phyloP scores from a whole-genome alignment of 1,284 basidiomycete genomes.

The Ganoderma lucidum region DNA sequence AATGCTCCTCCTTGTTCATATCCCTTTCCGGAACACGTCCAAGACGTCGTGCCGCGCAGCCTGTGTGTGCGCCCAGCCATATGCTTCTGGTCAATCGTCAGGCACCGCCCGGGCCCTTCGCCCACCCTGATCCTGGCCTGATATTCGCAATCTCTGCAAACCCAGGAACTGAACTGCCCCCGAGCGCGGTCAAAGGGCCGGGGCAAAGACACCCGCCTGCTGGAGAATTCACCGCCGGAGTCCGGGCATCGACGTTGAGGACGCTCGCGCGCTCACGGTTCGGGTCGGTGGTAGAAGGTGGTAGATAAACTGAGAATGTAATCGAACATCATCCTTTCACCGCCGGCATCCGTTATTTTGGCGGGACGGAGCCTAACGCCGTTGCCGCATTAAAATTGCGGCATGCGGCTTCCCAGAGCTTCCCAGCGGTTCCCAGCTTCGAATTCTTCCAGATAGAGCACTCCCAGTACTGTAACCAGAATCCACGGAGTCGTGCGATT shows the following conservation, averaged over 20 bases:
- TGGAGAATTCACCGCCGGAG: conserved; percentile 5
- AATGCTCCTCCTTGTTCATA: conserved; percentile 10
- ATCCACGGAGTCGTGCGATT: conserved; percentile 2
- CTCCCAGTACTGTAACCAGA: conserved; percentile 10
- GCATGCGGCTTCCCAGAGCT: conserved; percentile 16
- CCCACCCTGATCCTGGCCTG: conserved; percentile 24
- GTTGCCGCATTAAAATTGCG: conserved; percentile 24
- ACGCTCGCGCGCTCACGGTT: not conserved
- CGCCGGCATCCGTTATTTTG: conserved; percentile 29
- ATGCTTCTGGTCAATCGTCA: conserved; percentile 32
- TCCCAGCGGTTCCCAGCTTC: conserved; percentile 21
- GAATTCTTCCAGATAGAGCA: conserved; percentile 17
- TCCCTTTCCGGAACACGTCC: conserved; percentile 19
- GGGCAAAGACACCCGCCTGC: conserved; percentile 9
- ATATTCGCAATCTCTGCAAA: conserved; percentile 17
- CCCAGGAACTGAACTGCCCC: conserved; percentile 27
- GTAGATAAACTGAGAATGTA: conserved; percentile 8
- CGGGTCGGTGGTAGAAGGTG: not conserved
- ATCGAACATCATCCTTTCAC: conserved; percentile 13
- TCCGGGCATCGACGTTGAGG: not conserved
- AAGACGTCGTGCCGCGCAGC: conserved; percentile 27
- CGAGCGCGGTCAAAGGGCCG: conserved; percentile 3
- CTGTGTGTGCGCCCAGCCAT: conserved; percentile 25
- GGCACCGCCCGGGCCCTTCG: conserved; percentile 28
- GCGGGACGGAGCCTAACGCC: conserved; percentile 26